Evolutionary conservation across 2,329 filamentous ascomycete species (phyloP), one percentile per base, ranked within the genome.

Genomic region (Aspergillus carbonarius): DNA sequence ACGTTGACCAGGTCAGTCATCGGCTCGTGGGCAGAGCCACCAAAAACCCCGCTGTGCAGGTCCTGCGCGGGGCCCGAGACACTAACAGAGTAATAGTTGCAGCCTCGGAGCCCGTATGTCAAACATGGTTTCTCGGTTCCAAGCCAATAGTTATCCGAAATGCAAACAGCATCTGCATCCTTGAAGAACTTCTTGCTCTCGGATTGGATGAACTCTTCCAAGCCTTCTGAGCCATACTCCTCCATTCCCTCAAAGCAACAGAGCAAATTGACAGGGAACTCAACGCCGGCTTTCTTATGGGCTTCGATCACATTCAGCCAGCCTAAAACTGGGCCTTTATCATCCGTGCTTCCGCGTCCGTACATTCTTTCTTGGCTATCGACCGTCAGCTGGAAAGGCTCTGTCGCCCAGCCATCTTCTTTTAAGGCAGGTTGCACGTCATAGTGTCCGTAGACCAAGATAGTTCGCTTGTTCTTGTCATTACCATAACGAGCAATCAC

Each of bases 191-290:
- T 90, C 80, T 96, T 92, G 66, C 90, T 92, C 80, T 99, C 95
- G 48, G 85, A 88, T 66, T 90, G 84, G 78, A 99, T 97, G 66
- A 98, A 90, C 68, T 96, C 93, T 72, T 99, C 95, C 56, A 99
- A 84, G 37, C 95, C 95, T 75, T 98, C 93, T 0, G 93, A 97
- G 52, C 95, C 95, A 75, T 96, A 96, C 81, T 99, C 95, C 80
- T 99, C 95, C 95, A 99, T 99, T 50, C 95, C 95, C 83, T 99
- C 95, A 69, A 99, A 98, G 83, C 95, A 99, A 91, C 97, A 98
- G 64, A 99, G 86, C 66, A 99, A 83, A 81, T 99, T 99, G 72
- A 99, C 95, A 8, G 95, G 95, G 74, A 99, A 92, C 53, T 97
- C 93, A 47, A 98, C 82, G 58, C 91, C 91, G 35, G 93, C 92